Evolutionary conservation across 768 basidiomycete genomes (phyloP), one percentile per base, ranked within the genome.

Genomic region (Termitomyces sp.): DNA sequence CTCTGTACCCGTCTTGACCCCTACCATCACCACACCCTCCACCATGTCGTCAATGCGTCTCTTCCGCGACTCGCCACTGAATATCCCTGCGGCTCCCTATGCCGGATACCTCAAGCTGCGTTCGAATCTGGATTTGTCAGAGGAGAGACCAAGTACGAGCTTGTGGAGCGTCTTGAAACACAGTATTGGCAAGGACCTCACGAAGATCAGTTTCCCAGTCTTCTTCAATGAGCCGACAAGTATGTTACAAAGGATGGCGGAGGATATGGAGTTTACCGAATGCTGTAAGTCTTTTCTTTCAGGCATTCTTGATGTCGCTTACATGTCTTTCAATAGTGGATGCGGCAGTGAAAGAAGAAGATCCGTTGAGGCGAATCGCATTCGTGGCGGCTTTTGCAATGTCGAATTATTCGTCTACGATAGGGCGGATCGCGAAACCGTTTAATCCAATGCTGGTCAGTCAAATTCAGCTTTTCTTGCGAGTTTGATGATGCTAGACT

Each of bases 211-310:
- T 63, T 96, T 96, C 71, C 94, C 94, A 0, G 94, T 97, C 41
- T 93, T 86, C 69, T 94, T 92, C 66, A 95, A 94, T 69, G 90
- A 92, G 70, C 91, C 93, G 29, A 97, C 94, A 49, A 94, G 92
- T 66, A 98, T 98, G 95, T 69, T 98, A 59, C 92, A 98, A 74
- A 77, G 95, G 50, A 98, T 98, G 92, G 88, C 94, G 12, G 95
- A 98, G 73, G 95, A 98, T 71, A 96, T 96, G 92, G 95, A 97
- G 70, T 97, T 95, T 72, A 87, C 91, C 0, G 92, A 94, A 63
- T 96, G 93, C 66, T 73, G 90, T 92, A 65, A 76, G 90, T 82
- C 2, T 22, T 27, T 46, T 41, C 54, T 29, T 34, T 39, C 20
- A 6, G 14, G 22, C 24, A n/a, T 16, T 37, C 36, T 16, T 41